Evolutionary conservation across 495 filamentous ascomycete species (phyloP), one percentile per base, ranked within the genome.

Genomic region (Schizothecium vesticola): DNA sequence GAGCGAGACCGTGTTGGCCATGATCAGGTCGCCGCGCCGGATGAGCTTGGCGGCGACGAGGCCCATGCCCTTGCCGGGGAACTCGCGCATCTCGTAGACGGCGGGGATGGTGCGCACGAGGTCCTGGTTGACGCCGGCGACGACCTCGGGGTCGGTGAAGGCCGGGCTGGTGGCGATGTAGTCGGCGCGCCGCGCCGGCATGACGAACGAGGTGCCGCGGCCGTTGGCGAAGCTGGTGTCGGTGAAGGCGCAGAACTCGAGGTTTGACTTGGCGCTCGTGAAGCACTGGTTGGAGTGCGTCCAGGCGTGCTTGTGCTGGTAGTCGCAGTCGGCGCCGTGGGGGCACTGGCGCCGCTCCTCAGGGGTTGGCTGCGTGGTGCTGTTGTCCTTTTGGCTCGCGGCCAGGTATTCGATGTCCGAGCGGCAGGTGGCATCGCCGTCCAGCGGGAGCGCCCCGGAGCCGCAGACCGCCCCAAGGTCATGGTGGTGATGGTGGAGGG

Each of bases 61-160:
- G 24, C 77, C 77, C 65, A 76, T 72, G 31, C 76, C 77, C 59
- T 77, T 79, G 19, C 76, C 77, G 25, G 77, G 77, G 61, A 79
- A 74, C 22, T 72, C 70, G 22, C 70, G 66, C 56, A 76, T 69
- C 16, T 73, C 70, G 70, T 77, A 78, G 11, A 59, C 68, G 16
- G 69, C 31, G 1, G 69, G 74, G 12, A 13, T 56, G 28, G 69
- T 67, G 9, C 59, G 25, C 61, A 67, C 28, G 16, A 75, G 67
- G 43, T 75, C 73, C 43, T 71, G 71, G 64, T 78, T 78, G 56
- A 72, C 60, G 25, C 65, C 65, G 10, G 66, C 59, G 43, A 72
- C 51, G 10, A 62, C 25, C 0, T 74, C 70, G 0, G 74, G 73
- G 21, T 75, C 61, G 8, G 66, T 64, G 57, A 79, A 79, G 22